These are phyloP conservation scores for Pyrenophora teres DNA, from an alignment of 2,329 filamentous ascomycete species.

Conservation along the genomic window DNA sequence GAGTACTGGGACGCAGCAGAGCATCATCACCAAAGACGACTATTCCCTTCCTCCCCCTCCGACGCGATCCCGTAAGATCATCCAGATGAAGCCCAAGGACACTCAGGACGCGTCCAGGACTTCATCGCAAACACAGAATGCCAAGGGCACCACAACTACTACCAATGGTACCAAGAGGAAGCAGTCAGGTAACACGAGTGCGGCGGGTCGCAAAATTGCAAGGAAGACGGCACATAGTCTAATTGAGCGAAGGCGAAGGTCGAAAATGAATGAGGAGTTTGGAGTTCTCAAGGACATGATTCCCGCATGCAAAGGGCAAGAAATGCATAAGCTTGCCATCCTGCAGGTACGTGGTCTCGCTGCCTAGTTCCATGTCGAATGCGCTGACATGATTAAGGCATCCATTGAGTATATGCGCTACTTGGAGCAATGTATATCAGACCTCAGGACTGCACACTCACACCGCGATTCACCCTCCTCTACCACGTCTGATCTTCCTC, in stretches of 20 bases:
- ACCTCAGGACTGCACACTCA: slow-evolving; percentile 64
- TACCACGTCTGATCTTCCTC: slow-evolving; percentile 29
- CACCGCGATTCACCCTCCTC: slow-evolving; percentile 36
- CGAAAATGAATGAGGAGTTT: slow-evolving; percentile 99
- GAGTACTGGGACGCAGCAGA: slow-evolving; percentile 32
- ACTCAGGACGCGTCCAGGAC: slow-evolving; percentile 30
- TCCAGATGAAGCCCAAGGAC: slow-evolving; percentile 84
- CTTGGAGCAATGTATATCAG: slow-evolving; percentile 82
- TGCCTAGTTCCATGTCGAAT: neutral
- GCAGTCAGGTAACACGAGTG: slow-evolving; percentile 69
- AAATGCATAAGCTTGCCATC: slow-evolving; percentile 98
- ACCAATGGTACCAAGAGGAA: slow-evolving; percentile 69
- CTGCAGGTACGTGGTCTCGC: slow-evolving; percentile 68
- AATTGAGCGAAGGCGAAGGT: slow-evolving; percentile 85
- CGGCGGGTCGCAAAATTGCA: slow-evolving; percentile 90
- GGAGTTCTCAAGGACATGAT: slow-evolving; percentile 92
- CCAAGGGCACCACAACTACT: slow-evolving; percentile 28
- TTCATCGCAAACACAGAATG: slow-evolving; percentile 22
- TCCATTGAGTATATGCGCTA: slow-evolving; percentile 97
- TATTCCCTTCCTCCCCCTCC: slow-evolving; percentile 91
- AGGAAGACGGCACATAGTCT: slow-evolving; percentile 95
- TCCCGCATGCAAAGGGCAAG: slow-evolving; percentile 86
- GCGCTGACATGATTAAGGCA: slow-evolving; percentile 60
- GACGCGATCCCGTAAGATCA: slow-evolving; percentile 91
- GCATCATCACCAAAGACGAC: slow-evolving; percentile 59